These are phyloP conservation scores for Diaporthe vexans DNA, from an alignment of 2,329 filamentous ascomycete species.

Conservation along the genomic window DNA sequence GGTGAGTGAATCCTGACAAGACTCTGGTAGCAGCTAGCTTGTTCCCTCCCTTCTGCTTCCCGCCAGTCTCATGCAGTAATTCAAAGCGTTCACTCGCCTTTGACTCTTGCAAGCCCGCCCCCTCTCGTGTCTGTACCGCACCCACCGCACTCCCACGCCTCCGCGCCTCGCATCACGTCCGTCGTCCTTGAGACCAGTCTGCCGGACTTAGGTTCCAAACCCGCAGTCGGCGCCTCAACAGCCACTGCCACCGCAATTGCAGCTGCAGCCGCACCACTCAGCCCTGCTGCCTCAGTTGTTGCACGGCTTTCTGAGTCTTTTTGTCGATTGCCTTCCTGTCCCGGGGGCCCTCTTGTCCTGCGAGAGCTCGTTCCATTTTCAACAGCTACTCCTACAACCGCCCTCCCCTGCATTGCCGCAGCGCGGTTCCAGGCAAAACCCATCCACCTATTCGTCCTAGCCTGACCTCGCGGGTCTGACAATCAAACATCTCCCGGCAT, in stretches of 20 bases:
- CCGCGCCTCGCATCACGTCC: slow-evolving; percentile 21
- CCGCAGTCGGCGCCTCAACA: slow-evolving; percentile 23
- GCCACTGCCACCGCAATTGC: slow-evolving; percentile 6
- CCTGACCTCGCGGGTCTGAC: slow-evolving; percentile 15
- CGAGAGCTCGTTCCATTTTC: slow-evolving; percentile 30
- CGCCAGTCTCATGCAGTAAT: slow-evolving; percentile 20
- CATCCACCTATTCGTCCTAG: slow-evolving; percentile 31
- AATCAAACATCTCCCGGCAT: slow-evolving; percentile 32
- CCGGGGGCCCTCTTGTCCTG: slow-evolving; percentile 29
- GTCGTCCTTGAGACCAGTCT: slow-evolving; percentile 10
- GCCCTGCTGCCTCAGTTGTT: slow-evolving; percentile 5
- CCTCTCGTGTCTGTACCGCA: slow-evolving; percentile 3
- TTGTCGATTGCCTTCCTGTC: slow-evolving; percentile 30
- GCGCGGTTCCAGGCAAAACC: slow-evolving; percentile 34
- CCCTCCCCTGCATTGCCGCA: slow-evolving; percentile 37
- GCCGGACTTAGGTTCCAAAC: slow-evolving; percentile 26
- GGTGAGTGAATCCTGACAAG: slow-evolving; percentile 26
- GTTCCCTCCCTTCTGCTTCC: slow-evolving; percentile 26
- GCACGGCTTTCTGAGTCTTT: slow-evolving; percentile 26
- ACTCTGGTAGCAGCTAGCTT: slow-evolving; percentile 35
- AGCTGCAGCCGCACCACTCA: neutral
- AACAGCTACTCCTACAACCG: slow-evolving; percentile 18
- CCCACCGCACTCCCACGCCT: slow-evolving; percentile 13
- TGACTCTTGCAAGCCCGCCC: slow-evolving; percentile 20
- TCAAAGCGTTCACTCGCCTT: slow-evolving; percentile 42